Conservation (phyloP, 495 filamentous ascomycete species). For the Mytilinidion resinicola region DNA sequence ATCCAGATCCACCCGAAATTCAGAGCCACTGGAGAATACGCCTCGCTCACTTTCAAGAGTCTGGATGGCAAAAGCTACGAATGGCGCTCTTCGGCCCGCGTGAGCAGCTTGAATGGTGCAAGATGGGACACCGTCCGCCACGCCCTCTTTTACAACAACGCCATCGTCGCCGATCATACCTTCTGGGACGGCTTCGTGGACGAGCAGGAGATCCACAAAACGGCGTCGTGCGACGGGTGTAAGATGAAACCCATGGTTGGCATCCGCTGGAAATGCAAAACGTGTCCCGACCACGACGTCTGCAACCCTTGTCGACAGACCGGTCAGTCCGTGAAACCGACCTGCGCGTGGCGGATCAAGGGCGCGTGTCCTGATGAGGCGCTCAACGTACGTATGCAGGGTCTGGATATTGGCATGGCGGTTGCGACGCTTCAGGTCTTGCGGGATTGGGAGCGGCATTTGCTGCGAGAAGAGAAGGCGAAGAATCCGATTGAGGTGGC, state of each 20-base stretch:
- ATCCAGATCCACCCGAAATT: constrained; percentile 3
- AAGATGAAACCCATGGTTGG: constrained; percentile 3
- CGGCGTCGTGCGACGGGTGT: constrained; percentile 5
- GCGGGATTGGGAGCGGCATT: constrained; percentile 19
- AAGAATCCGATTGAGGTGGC: constrained; percentile 9
- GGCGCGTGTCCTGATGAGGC: constrained; percentile 17
- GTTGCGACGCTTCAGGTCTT: constrained; percentile 20
- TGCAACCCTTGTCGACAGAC: constrained; percentile 13
- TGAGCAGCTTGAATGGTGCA: constrained; percentile 6
- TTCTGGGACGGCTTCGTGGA: constrained; percentile 20
- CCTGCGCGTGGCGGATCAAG: neutral
- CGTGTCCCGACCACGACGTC: constrained; percentile 13
- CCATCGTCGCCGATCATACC: constrained; percentile 21
- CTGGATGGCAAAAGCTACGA: constrained; percentile 9
- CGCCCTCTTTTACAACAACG: constrained; percentile 11
- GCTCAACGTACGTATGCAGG: constrained; percentile 8
- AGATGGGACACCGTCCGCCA: constrained; percentile 18
- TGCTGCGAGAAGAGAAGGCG: constrained; percentile 11
- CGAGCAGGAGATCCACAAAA: constrained; percentile 1
- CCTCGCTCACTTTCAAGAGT: constrained; percentile 12
- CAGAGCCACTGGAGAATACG: constrained; percentile 8
- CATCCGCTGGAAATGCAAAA: constrained; percentile 15
- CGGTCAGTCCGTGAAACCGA: neutral
- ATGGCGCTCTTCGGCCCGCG: constrained; percentile 10
- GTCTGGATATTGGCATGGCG: constrained; percentile 6